These are phyloP conservation scores for Hawksworthiomyces lignivorus DNA, from an alignment of 2,329 filamentous ascomycete genomes.

Conservation along the genomic window DNA sequence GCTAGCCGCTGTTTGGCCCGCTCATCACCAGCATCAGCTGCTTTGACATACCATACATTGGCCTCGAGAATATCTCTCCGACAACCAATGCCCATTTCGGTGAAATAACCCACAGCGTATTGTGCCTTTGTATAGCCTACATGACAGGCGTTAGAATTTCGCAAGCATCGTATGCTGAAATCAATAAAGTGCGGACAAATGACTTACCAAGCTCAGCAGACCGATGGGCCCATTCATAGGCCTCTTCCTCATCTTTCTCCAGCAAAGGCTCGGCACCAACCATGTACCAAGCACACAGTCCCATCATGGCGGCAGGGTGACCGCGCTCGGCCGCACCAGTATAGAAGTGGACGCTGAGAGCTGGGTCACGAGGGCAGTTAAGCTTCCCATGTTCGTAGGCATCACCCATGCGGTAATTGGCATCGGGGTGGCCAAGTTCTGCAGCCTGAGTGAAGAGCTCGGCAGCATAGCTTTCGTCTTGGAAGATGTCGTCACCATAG, in stretches of 20 bases:
- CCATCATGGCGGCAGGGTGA: constrained; percentile 91
- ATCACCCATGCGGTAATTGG: constrained; percentile 84
- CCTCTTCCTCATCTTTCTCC: constrained; percentile 91
- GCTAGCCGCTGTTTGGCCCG: constrained; percentile 79
- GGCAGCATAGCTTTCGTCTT: constrained; percentile 81
- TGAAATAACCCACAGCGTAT: constrained; percentile 94
- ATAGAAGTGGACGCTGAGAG: constrained; percentile 94
- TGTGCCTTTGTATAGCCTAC: constrained; percentile 67
- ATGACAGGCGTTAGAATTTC: too few species aligned
- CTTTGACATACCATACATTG: constrained; percentile 97
- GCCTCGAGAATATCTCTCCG: constrained; percentile 90
- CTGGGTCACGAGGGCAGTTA: constrained; percentile 81
- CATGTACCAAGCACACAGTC: constrained; percentile 96
- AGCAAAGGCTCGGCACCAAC: constrained; percentile 86
- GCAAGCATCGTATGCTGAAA: not conserved
- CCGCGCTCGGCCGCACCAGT: constrained; percentile 82
- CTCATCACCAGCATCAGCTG: constrained; percentile 85
- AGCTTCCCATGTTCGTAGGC: constrained; percentile 91
- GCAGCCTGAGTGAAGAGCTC: constrained; percentile 92
- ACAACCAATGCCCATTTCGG: constrained; percentile 96
- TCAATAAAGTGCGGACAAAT: not conserved
- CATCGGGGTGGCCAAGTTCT: constrained; percentile 81
- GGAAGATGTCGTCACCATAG: constrained; percentile 91
- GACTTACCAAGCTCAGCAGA: constrained; percentile 75
- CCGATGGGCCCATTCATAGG: constrained; percentile 88